A percentile compares a stretch with the other conserved stretches of the same genome.
Evolutionary conservation across 768 basidiomycete genomes (phyloP).

Genomic region (Boletus reticuloceps): DNA sequence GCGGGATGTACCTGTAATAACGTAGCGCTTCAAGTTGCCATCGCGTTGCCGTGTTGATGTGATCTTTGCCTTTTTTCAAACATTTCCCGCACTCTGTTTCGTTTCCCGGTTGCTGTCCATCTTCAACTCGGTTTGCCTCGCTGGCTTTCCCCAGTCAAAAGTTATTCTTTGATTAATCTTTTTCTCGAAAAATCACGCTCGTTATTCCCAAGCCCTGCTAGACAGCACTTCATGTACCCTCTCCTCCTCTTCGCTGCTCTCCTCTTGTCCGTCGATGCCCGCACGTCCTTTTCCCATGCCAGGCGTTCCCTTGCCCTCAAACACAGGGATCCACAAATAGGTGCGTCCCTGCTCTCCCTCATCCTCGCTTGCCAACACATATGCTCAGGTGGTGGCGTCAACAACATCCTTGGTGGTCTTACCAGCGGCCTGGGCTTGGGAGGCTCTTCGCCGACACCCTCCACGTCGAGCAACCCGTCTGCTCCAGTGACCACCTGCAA

Average conservation of each 20-base stretch:
- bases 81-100: conserved; percentile 12
- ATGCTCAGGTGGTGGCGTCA: conserved; percentile 1
- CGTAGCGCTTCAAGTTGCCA: too few species aligned
- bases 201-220: conserved; percentile 34
- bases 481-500: too few species aligned
- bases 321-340: conserved; percentile 21
- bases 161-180: conserved; percentile 1
- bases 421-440: not conserved
- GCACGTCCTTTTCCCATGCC: conserved; percentile 40
- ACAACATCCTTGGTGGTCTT: not conserved
- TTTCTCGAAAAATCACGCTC: conserved; percentile 30
- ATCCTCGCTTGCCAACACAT: not conserved
- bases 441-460: not conserved
- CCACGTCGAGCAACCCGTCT: too few species aligned
- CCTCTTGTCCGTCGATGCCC: conserved; percentile 32
- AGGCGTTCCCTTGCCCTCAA: conserved; percentile 29
- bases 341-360: conserved; percentile 5
- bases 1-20: too few species aligned
- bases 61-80: conserved; percentile 8
- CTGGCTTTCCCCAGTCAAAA: conserved; percentile 3
- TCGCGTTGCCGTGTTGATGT: conserved; percentile 16
- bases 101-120: not conserved
- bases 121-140: conserved; percentile 7
- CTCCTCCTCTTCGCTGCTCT: conserved; percentile 30
- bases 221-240: conserved; percentile 27